Conservation (phyloP, 2,329 filamentous ascomycete species). For the Fusarium begoniae region DNA sequence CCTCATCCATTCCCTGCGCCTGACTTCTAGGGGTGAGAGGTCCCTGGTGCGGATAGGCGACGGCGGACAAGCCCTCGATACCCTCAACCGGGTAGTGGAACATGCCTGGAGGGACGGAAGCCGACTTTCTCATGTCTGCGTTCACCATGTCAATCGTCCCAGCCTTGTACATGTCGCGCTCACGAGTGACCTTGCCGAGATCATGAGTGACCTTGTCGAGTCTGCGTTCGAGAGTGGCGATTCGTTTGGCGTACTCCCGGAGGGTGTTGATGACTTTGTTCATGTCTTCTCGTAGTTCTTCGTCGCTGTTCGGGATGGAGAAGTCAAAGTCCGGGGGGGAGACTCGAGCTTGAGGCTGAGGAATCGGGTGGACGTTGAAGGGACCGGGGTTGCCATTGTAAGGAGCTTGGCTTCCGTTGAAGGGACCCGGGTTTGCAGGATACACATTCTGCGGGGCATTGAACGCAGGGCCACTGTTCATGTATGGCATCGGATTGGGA, state of each 20-base stretch:
- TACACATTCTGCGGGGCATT: neutral
- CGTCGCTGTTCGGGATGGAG: neutral
- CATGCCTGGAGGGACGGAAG: neutral
- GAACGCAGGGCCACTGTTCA: neutral
- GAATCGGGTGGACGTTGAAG: neutral
- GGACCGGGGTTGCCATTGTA: neutral
- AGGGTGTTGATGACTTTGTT: neutral
- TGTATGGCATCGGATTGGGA: neutral
- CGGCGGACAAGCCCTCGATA: neutral
- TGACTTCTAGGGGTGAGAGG: slow-evolving; percentile 16
- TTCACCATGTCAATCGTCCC: neutral
- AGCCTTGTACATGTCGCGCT: neutral
- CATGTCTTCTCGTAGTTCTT: neutral
- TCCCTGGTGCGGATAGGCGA: neutral
- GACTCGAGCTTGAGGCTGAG: neutral
- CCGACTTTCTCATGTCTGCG: neutral
- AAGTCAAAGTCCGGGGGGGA: neutral
- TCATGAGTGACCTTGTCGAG: neutral
- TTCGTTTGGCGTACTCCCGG: neutral
- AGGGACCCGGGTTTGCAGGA: neutral
- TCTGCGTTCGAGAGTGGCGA: neutral
- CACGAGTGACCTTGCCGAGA: neutral
- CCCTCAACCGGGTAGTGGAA: neutral
- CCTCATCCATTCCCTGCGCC: neutral
- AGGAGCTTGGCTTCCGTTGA: neutral